Conservation (phyloP, 176 grass and related monocot species). For the Phyllostachys edulis region DNA sequence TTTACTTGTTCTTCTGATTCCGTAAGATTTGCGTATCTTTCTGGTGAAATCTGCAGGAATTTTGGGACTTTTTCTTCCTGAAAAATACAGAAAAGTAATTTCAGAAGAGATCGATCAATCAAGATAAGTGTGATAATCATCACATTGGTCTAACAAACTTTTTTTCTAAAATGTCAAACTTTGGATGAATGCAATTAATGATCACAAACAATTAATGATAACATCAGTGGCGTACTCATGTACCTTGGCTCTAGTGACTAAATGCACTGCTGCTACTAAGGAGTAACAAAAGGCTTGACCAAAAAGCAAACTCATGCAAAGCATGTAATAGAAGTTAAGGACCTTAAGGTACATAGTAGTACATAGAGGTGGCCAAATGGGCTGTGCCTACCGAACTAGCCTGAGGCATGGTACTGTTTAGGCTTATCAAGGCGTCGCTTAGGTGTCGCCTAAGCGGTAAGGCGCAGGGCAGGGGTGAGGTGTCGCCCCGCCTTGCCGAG, state of each 20-base stretch:
- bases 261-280: neutral
- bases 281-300: neutral
- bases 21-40: slow-evolving; percentile 76
- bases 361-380: too few species aligned
- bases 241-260: neutral
- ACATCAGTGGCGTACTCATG: neutral
- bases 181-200: slow-evolving; percentile 12
- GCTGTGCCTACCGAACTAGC: too few species aligned
- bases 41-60: slow-evolving; percentile 71
- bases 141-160: slow-evolving; percentile 40
- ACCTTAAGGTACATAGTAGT: neutral
- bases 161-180: neutral
- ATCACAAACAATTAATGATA: neutral
- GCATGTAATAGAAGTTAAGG: neutral
- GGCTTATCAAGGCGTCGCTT: too few species aligned
- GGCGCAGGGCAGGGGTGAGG: too few species aligned
- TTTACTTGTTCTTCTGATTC: slow-evolving; percentile 86
- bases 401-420: too few species aligned
- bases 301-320: neutral
- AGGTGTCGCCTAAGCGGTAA: too few species aligned
- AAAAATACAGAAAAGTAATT: slow-evolving; percentile 36
- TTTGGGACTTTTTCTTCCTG: slow-evolving; percentile 73
- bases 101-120: slow-evolving; percentile 25
- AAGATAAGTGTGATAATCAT: slow-evolving; percentile 27
- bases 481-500: too few species aligned